phyloP scores from a whole-genome alignment of 202 grass and related monocot genomes.

The Cymbopogon flexuosus region DNA sequence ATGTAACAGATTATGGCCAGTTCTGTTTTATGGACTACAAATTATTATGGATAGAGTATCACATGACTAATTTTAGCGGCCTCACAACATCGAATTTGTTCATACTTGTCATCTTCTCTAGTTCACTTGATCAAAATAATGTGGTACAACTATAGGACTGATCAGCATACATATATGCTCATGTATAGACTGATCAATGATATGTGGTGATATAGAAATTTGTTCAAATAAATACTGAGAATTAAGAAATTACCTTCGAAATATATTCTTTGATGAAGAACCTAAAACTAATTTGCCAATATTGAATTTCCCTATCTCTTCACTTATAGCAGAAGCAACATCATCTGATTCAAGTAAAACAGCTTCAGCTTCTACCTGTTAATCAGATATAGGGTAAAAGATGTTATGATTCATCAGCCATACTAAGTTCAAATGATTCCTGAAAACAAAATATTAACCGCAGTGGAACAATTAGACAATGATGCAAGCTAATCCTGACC shows the following conservation, averaged over 20 bases:
- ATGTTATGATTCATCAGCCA: too few relatives aligned
- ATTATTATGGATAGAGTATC: neutral
- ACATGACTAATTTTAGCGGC: neutral
- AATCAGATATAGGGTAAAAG: neutral
- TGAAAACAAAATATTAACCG: neutral
- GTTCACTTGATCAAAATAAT: neutral
- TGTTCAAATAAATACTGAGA: neutral
- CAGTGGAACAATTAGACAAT: too few relatives aligned
- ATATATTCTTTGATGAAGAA: constrained; percentile 63
- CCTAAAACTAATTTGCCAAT: constrained; percentile 78
- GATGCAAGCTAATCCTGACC: constrained; percentile 17
- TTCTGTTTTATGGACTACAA: neutral
- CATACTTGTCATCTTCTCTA: neutral
- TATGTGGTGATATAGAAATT: neutral
- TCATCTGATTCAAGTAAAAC: constrained; percentile 76
- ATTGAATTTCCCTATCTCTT: constrained; percentile 58
- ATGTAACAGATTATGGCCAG: neutral
- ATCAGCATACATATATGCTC: neutral
- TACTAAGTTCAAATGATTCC: neutral
- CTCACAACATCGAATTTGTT: neutral
- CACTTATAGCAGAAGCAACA: constrained; percentile 56
- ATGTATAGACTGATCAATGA: neutral
- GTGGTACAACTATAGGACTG: neutral
- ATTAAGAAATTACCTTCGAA: constrained; percentile 57
- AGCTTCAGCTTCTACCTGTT: constrained; percentile 80